Percentiles rank a stretch among this genome's conserved stretches.
phyloP scores from a whole-genome alignment of 352 stramenopile genomes.

The Pythium chondricola region DNA sequence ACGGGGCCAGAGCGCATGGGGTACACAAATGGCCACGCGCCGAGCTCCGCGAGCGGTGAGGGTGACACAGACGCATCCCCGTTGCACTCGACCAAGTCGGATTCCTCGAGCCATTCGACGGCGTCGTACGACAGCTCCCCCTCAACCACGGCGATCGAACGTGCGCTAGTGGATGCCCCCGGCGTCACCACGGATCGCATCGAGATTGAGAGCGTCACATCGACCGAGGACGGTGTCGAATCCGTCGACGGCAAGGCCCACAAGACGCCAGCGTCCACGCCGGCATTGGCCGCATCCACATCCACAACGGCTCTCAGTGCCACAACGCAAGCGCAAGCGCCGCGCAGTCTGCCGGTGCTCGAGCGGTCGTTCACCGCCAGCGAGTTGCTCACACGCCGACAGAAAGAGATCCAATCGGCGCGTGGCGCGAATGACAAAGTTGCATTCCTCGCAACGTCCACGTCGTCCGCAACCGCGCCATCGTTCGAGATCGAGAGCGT shows the following conservation, averaged over 20 bases:
- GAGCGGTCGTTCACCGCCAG: constrained; percentile 69
- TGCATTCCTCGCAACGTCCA: constrained; percentile 24
- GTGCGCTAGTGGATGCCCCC: constrained; percentile 20
- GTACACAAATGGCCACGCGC: constrained; percentile 3
- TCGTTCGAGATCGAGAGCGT: constrained; percentile 86
- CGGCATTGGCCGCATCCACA: neutral
- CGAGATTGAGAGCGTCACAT: constrained; percentile 17
- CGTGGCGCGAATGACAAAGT: constrained; percentile 32
- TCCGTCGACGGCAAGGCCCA: neutral
- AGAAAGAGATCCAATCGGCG: constrained; percentile 42
- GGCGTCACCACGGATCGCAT: constrained; percentile 30
- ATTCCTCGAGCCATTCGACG: constrained; percentile 29
- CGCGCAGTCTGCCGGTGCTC: constrained; percentile 37
- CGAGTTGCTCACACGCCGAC: constrained; percentile 56
- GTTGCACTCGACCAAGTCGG: constrained; percentile 10
- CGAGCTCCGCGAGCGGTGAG: neutral
- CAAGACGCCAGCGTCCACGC: neutral
- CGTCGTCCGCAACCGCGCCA: constrained; percentile 27
- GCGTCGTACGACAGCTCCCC: constrained; percentile 38
- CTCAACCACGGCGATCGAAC: constrained; percentile 38
- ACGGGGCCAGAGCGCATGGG: constrained; percentile 10
- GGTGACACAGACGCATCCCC: neutral
- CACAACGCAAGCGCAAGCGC: constrained; percentile 1
- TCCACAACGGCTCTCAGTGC: neutral
- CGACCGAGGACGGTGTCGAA: constrained; percentile 14